These are phyloP conservation scores for Nematodospora anomalae DNA, from an alignment of 1,139 yeast genomes.

Conservation along the genomic window DNA sequence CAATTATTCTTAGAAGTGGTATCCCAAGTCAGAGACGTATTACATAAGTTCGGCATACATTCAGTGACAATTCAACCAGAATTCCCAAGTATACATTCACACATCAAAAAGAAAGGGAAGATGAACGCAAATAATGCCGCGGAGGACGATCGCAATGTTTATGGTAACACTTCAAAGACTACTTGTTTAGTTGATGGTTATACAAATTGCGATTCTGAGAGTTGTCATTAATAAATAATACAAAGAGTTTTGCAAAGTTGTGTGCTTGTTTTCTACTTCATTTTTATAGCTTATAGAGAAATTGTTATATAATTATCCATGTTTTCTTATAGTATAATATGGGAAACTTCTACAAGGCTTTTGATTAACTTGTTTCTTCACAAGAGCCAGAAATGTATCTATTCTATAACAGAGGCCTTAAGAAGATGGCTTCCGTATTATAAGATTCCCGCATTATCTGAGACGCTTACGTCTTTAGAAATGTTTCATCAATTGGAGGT, in stretches of 20 bases:
- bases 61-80: conserved; percentile 97
- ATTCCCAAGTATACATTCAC: conserved; percentile 27
- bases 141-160: conserved; percentile 20
- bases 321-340: too few relatives aligned
- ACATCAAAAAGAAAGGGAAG: conserved; percentile 2
- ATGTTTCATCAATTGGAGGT: too few relatives aligned
- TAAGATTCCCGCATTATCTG: too few relatives aligned
- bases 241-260: too few relatives aligned
- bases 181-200: conserved; percentile 38
- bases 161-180: conserved; percentile 33
- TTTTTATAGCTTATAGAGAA: conserved; percentile 1
- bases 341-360: too few relatives aligned
- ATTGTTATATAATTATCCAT: too few relatives aligned
- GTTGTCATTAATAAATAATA: conserved; percentile 20
- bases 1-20: conserved; percentile 68
- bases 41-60: conserved; percentile 84
- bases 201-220: conserved; percentile 37
- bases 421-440: too few relatives aligned
- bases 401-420: too few relatives aligned
- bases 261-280: background rate
- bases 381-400: too few relatives aligned
- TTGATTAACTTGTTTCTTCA: too few relatives aligned
- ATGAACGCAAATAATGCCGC: conserved; percentile 3
- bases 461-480: too few relatives aligned
- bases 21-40: conserved; percentile 69